Evolutionary conservation across 2,329 filamentous ascomycete species (phyloP).

Genomic region (Phyllosticta citribraziliensis): DNA sequence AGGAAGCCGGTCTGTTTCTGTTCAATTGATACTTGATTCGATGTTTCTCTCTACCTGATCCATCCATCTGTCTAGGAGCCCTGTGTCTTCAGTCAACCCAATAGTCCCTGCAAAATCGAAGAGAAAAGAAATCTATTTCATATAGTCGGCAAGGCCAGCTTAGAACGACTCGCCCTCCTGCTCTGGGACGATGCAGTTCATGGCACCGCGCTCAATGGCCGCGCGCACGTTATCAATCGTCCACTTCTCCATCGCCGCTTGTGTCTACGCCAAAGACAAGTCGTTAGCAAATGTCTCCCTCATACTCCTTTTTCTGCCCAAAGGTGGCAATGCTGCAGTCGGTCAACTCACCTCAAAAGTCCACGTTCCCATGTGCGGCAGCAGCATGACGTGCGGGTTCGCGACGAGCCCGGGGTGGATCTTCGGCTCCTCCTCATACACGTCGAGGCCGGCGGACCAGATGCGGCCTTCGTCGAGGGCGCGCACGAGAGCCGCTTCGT

Average conservation of each 20-base stretch:
- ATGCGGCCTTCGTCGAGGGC: constrained; percentile 63
- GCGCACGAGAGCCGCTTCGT: constrained; percentile 68
- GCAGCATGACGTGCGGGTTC: constrained; percentile 62
- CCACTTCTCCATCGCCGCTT: constrained; percentile 61
- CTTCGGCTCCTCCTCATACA: constrained; percentile 72
- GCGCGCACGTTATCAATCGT: constrained; percentile 58
- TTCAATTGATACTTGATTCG: no score
- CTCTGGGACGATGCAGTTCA: constrained; percentile 65
- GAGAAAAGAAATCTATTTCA: no score
- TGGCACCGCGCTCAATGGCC: constrained; percentile 51
- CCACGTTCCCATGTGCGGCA: constrained; percentile 83
- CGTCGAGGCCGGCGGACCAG: constrained; percentile 63
- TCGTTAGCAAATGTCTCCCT: not conserved
- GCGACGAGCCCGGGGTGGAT: constrained; percentile 62
- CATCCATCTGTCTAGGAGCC: no score
- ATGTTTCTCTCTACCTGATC: no score
- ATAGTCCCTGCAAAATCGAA: no score
- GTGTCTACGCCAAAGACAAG: constrained; percentile 31
- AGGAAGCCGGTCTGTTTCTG: no score
- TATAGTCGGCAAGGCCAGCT: not conserved
- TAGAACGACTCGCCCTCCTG: constrained; percentile 42
- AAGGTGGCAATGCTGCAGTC: no score
- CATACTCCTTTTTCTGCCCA: no score
- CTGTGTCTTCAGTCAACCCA: no score
- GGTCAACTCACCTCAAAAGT: constrained; percentile 48